phyloP scores from a whole-genome alignment of 495 filamentous ascomycete species.

The Tuber indicum region DNA sequence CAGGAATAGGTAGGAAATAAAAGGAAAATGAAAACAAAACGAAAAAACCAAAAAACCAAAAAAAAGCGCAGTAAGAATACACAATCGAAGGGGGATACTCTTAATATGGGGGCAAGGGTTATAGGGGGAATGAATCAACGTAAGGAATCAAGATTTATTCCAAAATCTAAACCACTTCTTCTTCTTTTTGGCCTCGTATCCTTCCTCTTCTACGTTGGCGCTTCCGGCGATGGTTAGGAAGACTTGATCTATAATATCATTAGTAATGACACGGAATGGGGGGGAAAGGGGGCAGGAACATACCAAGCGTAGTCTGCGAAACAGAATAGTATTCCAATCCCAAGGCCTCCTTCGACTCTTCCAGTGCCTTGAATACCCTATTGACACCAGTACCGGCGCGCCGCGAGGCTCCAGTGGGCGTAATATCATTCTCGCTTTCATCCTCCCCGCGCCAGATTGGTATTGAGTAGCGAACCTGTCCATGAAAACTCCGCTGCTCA shows the following conservation, averaged over 20 bases:
- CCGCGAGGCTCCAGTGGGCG: conserved; percentile 20
- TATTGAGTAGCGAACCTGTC: conserved; percentile 71
- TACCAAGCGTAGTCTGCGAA: conserved; percentile 59
- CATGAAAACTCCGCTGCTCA: conserved; percentile 71
- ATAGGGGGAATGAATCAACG: not conserved
- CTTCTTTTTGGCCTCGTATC: conserved; percentile 50
- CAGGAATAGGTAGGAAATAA: not conserved
- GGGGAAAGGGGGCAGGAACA: not conserved
- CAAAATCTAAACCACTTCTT: conserved; percentile 18
- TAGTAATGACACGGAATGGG: conserved; percentile 1
- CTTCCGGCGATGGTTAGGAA: conserved; percentile 73
- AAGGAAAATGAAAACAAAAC: not conserved
- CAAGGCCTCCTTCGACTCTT: conserved; percentile 57
- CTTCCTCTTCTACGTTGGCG: conserved; percentile 73
- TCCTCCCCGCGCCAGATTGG: conserved; percentile 45
- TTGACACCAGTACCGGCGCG: conserved; percentile 49
- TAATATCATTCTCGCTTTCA: conserved; percentile 26
- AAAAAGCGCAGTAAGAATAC: not conserved
- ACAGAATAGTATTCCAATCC: conserved; percentile 75
- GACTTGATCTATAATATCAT: conserved; percentile 63
- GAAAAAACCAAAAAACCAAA: not conserved
- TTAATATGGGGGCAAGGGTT: not conserved
- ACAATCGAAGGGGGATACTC: not conserved
- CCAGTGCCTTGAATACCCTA: conserved; percentile 60
- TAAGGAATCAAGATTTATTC: not conserved